Conservation (phyloP, 2,329 filamentous ascomycete species). For the Colletotrichum phormii region DNA sequence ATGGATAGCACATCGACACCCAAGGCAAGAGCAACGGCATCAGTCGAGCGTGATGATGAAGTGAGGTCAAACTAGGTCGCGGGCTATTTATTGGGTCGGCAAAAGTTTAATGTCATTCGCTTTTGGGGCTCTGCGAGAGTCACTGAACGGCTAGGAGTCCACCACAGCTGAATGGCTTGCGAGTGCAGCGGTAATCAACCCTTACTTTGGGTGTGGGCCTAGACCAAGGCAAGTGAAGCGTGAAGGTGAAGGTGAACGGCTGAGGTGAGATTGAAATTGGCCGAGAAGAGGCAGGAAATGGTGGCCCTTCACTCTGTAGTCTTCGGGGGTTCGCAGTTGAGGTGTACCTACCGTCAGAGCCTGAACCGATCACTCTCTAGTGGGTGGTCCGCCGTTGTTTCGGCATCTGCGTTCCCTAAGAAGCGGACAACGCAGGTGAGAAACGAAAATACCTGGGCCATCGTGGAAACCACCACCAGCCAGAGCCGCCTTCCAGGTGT, state of each 20-base stretch:
- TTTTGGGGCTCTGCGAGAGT: constrained; percentile 5
- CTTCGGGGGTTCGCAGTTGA: not conserved
- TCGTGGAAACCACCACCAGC: not conserved
- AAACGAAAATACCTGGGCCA: not conserved
- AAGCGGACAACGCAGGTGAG: not conserved
- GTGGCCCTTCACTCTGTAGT: not conserved
- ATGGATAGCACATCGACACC: not conserved
- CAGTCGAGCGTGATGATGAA: not conserved
- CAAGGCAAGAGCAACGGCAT: constrained; percentile 1
- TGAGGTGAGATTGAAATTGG: not conserved
- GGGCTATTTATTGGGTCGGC: constrained; percentile 13
- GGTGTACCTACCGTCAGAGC: not conserved
- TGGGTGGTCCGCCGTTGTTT: constrained; percentile 6
- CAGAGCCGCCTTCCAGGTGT: not conserved
- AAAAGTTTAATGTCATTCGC: constrained; percentile 27
- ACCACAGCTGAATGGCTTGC: not conserved
- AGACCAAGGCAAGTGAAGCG: not conserved
- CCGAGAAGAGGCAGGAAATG: not conserved
- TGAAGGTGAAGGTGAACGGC: not conserved
- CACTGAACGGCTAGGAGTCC: not conserved
- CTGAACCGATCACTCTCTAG: not conserved
- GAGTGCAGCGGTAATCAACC: not conserved
- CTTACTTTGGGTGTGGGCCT: not conserved
- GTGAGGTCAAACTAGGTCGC: not conserved
- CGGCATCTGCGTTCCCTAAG: constrained; percentile 13